Percentiles rank a stretch among this genome's conserved stretches.
Evolutionary conservation across 768 basidiomycete species (phyloP).

Genomic region (Dioszegia hungarica): DNA sequence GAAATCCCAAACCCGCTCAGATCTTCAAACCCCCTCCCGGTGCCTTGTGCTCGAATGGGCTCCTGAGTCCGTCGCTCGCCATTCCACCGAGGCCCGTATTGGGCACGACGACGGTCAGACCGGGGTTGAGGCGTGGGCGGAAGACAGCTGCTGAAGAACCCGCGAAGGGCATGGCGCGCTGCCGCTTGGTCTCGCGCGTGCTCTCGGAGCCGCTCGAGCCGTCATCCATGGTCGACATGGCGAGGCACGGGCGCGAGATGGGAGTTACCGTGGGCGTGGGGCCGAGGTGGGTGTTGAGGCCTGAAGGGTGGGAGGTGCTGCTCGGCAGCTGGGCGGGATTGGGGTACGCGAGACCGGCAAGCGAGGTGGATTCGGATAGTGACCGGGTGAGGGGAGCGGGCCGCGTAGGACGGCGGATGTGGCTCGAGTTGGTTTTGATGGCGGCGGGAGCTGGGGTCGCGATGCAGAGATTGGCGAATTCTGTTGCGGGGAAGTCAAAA

Average conservation of each 20-base stretch:
- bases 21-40: constrained; percentile 1
- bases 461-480: constrained; percentile 3
- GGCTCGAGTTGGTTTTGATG: too few species aligned
- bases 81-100: neutral
- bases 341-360: neutral
- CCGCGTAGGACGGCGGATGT: neutral
- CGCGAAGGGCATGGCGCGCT: neutral
- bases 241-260: neutral
- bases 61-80: neutral
- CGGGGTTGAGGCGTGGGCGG: constrained; percentile 2
- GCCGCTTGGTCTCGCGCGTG: constrained; percentile 1
- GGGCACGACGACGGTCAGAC: constrained; percentile 1
- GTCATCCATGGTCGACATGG: neutral
- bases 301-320: neutral
- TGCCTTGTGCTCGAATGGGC: constrained; percentile 4
- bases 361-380: neutral
- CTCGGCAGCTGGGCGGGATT: neutral
- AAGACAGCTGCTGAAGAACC: neutral
- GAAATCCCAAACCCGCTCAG: neutral
- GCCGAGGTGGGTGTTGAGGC: neutral
- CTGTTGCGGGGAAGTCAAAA: neutral
- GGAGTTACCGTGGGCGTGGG: neutral
- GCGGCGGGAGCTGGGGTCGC: too few species aligned
- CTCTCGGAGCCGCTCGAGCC: neutral
- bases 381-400: neutral